Evolutionary conservation across 2,329 filamentous ascomycete species (phyloP).

Genomic region (Magnaporthiopsis incrustans): DNA sequence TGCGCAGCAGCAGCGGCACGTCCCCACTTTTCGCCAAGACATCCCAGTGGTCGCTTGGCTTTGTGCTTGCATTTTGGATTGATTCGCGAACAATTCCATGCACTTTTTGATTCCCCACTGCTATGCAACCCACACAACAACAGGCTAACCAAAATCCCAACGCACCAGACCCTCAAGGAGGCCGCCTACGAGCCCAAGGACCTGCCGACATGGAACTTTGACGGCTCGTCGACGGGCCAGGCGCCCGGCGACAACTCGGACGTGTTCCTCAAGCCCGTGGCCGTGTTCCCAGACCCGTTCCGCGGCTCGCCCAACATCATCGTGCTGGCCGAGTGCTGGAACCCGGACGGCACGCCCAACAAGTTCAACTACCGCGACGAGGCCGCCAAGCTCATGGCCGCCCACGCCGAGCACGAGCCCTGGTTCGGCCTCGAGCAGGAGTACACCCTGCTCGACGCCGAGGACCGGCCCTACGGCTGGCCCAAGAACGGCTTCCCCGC

Average conservation of each 20-base stretch:
- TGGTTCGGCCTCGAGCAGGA: constrained; percentile 99
- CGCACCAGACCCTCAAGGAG: constrained; percentile 11
- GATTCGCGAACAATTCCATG: neutral
- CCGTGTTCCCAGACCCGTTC: constrained; percentile 82
- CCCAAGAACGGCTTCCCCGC: constrained; percentile 81
- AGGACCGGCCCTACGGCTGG: constrained; percentile 90
- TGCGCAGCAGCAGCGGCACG: neutral
- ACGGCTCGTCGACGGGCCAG: constrained; percentile 69
- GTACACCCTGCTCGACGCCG: constrained; percentile 84
- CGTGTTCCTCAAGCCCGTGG: constrained; percentile 36
- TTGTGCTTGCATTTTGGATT: neutral
- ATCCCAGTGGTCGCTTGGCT: neutral
- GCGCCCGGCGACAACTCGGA: constrained; percentile 73
- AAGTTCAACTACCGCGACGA: constrained; percentile 98
- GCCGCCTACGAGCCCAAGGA: constrained; percentile 34
- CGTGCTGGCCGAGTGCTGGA: constrained; percentile 92
- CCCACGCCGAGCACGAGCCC: constrained; percentile 71
- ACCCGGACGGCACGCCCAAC: constrained; percentile 89
- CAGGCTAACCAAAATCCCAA: neutral
- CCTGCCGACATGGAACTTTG: constrained; percentile 71
- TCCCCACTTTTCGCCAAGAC: neutral
- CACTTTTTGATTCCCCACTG: neutral
- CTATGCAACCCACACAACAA: neutral
- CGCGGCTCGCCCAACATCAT: constrained; percentile 74
- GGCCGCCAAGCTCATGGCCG: constrained; percentile 80